Conservation (phyloP, 495 filamentous ascomycete species). For the Hypoxylon perforatum region DNA sequence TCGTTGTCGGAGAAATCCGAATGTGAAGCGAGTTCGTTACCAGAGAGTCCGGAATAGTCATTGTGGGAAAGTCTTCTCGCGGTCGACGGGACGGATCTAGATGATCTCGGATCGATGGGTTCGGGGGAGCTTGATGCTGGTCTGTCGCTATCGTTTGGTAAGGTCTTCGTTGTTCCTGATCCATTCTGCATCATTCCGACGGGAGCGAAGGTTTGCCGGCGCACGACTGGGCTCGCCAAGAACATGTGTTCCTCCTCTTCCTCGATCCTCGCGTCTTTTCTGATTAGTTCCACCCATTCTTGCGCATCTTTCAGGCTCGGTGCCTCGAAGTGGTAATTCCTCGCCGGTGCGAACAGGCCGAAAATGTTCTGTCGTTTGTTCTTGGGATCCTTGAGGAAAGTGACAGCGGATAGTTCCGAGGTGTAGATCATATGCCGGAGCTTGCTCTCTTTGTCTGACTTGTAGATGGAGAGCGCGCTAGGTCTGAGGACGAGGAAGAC, state of each 20-base stretch:
- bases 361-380: slow-evolving; percentile 83
- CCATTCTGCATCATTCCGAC: slow-evolving; percentile 20
- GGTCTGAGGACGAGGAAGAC: slow-evolving; percentile 91
- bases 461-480: slow-evolving; percentile 95
- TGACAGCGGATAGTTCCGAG: slow-evolving; percentile 90
- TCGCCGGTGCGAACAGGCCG: slow-evolving; percentile 90
- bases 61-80: slow-evolving; percentile 60
- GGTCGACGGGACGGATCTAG: slow-evolving; percentile 50
- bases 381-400: slow-evolving; percentile 87
- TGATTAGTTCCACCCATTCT: slow-evolving; percentile 88
- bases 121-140: slow-evolving; percentile 73
- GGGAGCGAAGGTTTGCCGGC: slow-evolving; percentile 51
- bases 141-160: slow-evolving; percentile 46
- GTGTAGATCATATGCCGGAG: slow-evolving; percentile 87
- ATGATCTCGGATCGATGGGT: slow-evolving; percentile 53
- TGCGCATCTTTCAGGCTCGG: slow-evolving; percentile 76
- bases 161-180: slow-evolving; percentile 8
- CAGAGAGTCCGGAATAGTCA: slow-evolving; percentile 79
- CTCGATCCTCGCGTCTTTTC: slow-evolving; percentile 80
- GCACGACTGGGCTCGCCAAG: slow-evolving; percentile 67
- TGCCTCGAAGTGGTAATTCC: slow-evolving; percentile 91
- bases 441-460: slow-evolving; percentile 87
- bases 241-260: slow-evolving; percentile 87
- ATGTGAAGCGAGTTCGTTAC: slow-evolving; percentile 85
- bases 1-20: slow-evolving; percentile 90